Conservation (phyloP, 495 filamentous ascomycete species). For the Hyaloscypha hepaticicola region DNA sequence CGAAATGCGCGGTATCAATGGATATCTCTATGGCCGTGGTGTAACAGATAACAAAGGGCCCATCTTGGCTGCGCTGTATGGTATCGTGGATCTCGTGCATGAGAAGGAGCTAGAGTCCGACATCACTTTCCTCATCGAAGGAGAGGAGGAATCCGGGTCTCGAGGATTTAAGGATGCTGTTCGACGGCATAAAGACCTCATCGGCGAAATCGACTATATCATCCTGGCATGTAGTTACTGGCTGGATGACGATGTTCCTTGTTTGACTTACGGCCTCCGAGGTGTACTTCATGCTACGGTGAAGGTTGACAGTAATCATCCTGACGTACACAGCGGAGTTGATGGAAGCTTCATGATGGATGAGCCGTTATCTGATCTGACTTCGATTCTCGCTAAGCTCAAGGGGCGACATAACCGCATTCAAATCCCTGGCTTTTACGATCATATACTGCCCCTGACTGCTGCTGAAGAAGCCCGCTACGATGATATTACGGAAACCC, state of each 20-base stretch:
- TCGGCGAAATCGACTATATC: conserved; percentile 91
- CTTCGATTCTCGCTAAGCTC: conserved; percentile 74
- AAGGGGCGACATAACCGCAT: conserved; percentile 66
- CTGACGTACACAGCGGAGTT: conserved; percentile 92
- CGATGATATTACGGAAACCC: conserved; percentile 72
- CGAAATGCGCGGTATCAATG: conserved; percentile 77
- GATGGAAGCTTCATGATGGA: conserved; percentile 86
- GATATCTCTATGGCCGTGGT: conserved; percentile 95
- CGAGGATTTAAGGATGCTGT: conserved; percentile 84
- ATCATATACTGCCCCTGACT: conserved; percentile 73
- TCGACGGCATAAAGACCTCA: conserved; percentile 71
- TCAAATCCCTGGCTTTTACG: conserved; percentile 75
- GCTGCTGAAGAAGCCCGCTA: conserved; percentile 78
- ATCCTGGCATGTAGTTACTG: conserved; percentile 96
- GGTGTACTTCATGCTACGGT: conserved; percentile 95
- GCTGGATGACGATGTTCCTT: conserved; percentile 93
- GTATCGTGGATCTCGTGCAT: conserved; percentile 80
- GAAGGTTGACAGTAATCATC: conserved; percentile 76
- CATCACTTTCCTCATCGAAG: conserved; percentile 91
- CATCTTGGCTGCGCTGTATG: conserved; percentile 87
- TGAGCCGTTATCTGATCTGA: conserved; percentile 87
- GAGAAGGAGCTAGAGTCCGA: conserved; percentile 78
- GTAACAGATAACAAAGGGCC: conserved; percentile 97
- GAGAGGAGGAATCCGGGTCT: conserved; percentile 94
- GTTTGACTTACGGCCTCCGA: conserved; percentile 89